Conservation (phyloP, 2,329 filamentous ascomycete genomes). For the Xylaria hypoxylon region DNA sequence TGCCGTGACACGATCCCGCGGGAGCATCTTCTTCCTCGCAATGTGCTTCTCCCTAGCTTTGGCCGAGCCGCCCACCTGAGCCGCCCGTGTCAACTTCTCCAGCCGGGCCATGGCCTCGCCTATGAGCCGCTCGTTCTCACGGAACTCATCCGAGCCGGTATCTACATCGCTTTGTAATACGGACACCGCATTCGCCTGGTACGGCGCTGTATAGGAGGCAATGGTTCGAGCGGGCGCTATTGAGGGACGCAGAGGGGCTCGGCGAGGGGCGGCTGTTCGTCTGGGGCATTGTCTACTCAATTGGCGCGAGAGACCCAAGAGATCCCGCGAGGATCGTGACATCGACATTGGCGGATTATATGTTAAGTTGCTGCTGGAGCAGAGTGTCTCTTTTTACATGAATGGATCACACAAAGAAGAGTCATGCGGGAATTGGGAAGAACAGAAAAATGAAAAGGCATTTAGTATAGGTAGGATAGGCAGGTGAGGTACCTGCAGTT, state of each 20-base stretch:
- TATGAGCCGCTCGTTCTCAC: constrained; percentile 85
- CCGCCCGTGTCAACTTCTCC: constrained; percentile 75
- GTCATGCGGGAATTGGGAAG: constrained; percentile 25
- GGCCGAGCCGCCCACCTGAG: constrained; percentile 80
- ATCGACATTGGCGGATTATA: constrained; percentile 57
- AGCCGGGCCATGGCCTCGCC: constrained; percentile 76
- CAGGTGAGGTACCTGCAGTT: no score
- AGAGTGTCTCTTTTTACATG: neutral
- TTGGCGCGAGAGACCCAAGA: constrained; percentile 58
- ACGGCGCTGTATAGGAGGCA: constrained; percentile 82
- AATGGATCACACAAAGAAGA: constrained; percentile 42
- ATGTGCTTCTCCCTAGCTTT: constrained; percentile 91
- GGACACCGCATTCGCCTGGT: constrained; percentile 87
- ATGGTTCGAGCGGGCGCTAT: constrained; percentile 55
- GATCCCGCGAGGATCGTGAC: constrained; percentile 59
- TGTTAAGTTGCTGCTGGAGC: constrained; percentile 10
- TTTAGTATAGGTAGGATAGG: constrained; percentile 31
- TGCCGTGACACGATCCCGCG: constrained; percentile 86
- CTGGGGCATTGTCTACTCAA: constrained; percentile 53
- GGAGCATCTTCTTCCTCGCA: constrained; percentile 91
- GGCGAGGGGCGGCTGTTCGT: constrained; percentile 49
- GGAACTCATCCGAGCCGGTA: constrained; percentile 79
- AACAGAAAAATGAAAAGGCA: neutral
- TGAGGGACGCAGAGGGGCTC: constrained; percentile 36
- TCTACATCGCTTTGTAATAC: constrained; percentile 82